Evolutionary conservation across 2,329 filamentous ascomycete species (phyloP).

Genomic region (Trichoderma endophyticum): DNA sequence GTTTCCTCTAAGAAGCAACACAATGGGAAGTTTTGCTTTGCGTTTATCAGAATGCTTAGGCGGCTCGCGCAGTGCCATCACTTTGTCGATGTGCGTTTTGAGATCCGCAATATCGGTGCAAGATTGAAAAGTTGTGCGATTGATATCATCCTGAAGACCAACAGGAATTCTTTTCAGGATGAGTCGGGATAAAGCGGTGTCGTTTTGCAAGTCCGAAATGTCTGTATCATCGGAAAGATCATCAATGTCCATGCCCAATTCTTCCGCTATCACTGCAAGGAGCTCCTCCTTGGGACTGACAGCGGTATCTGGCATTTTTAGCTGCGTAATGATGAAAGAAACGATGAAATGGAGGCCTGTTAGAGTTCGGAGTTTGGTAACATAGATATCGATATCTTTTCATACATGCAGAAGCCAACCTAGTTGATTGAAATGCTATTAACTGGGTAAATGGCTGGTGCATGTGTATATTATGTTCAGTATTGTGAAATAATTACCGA

Average conservation of each 20-base stretch:
- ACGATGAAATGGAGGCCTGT: background rate
- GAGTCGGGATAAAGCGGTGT: background rate
- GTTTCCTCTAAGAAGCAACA: background rate
- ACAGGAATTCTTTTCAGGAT: background rate
- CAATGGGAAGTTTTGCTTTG: background rate
- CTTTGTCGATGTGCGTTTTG: background rate
- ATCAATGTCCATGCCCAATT: background rate
- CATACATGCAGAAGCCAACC: background rate
- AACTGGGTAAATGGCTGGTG: background rate
- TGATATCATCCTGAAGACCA: background rate
- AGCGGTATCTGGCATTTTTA: background rate
- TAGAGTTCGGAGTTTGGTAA: background rate
- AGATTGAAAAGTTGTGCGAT: background rate
- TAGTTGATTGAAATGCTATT: background rate
- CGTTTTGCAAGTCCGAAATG: background rate
- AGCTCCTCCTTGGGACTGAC: background rate
- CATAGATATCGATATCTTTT: background rate
- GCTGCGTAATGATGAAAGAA: background rate
- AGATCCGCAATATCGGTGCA: background rate
- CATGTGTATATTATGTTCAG: background rate
- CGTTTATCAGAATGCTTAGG: background rate
- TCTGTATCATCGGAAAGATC: background rate
- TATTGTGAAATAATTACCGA: background rate
- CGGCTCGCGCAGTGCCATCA: background rate
- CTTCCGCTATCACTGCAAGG: background rate